Evolutionary conservation across 2,329 filamentous ascomycete genomes (phyloP), one percentile per base, ranked within the genome.

Genomic region (Neonectria magnoliae): DNA sequence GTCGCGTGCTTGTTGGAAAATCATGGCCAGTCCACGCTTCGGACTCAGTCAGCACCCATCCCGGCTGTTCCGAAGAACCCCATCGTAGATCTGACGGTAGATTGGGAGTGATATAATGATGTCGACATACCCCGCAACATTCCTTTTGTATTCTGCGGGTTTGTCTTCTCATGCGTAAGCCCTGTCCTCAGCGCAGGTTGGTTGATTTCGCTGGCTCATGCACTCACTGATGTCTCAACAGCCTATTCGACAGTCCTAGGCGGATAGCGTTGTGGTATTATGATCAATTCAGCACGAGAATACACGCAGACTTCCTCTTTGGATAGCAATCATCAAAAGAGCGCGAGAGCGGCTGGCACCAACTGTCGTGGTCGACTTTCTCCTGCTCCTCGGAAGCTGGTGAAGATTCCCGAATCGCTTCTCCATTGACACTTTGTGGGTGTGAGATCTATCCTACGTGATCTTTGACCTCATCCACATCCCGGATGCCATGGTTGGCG

Each of bases 1-100:
- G 68, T 73, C 67, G 70, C 53, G 67, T 70, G 65, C 53, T 54
- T 55, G 31, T 20, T 60, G 41, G 36, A 29, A 29, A 29, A 58
- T 62, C 48, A 65, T 59, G 61, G 52, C 62, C 61, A 68, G 64
- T 73, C 68, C 67, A 68, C 65, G 61, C 60, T 38, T 59, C 48
- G 60, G 64, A 62, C 56, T 64, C 62, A 53, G 66, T 70, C 65
- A 71, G 64, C 70, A 61, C 38, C 57, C 52, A 51, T 65, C 57
- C 70, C 70, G 70, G 70, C 60, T 65, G 55, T 66, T 62, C 70
- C 70, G 70, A 68, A 65, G 64, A 52, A 62, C 53, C 54, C 57
- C 59, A 52, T 68, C 59, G 56, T 45, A 62, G 56, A 60, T 63
- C 61, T 62, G 57, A 65, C 47, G 62, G 54, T 50, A 58, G 55